phyloP scores from a whole-genome alignment of 164 flowering plant genomes.

The Kingdonia uniflora region DNA sequence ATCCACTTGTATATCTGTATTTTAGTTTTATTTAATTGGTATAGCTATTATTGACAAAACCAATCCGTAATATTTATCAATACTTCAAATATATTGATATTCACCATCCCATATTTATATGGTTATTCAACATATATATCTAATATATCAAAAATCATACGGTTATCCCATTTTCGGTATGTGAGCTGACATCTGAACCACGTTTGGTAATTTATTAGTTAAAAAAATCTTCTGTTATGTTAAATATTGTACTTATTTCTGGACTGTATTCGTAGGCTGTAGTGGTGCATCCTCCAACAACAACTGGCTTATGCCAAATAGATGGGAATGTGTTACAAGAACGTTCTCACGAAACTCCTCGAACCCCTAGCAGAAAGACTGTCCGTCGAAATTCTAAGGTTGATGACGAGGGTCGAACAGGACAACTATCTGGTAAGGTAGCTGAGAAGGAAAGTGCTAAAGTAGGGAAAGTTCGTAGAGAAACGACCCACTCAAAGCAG shows the following conservation, averaged over 20 bases:
- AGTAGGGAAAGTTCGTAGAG: slow-evolving; percentile 34
- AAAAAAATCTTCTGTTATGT: too few relatives aligned
- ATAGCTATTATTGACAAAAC: too few relatives aligned
- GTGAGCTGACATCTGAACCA: background rate
- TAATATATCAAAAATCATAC: too few relatives aligned
- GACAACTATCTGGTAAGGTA: slow-evolving; percentile 29
- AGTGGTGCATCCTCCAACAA: slow-evolving; percentile 21
- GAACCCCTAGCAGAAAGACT: slow-evolving; percentile 18
- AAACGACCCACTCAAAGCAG: slow-evolving; percentile 22
- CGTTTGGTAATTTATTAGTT: too few relatives aligned
- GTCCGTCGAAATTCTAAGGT: slow-evolving; percentile 23
- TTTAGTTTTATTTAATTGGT: too few relatives aligned
- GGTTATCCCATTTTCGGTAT: too few relatives aligned
- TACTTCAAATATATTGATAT: too few relatives aligned
- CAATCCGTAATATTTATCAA: too few relatives aligned
- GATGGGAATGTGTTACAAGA: slow-evolving; percentile 22
- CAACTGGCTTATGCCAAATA: slow-evolving; percentile 20
- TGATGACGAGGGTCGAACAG: slow-evolving; percentile 37
- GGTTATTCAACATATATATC: too few relatives aligned
- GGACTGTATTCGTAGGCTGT: slow-evolving; percentile 21
- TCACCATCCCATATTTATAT: too few relatives aligned
- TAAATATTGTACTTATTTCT: slow-evolving; percentile 1
- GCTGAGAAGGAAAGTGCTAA: slow-evolving; percentile 33
- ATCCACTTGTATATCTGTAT: too few relatives aligned
- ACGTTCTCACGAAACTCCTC: slow-evolving; percentile 22